Conservation (phyloP, 768 basidiomycete genomes). For the Podaxis rugospora region DNA sequence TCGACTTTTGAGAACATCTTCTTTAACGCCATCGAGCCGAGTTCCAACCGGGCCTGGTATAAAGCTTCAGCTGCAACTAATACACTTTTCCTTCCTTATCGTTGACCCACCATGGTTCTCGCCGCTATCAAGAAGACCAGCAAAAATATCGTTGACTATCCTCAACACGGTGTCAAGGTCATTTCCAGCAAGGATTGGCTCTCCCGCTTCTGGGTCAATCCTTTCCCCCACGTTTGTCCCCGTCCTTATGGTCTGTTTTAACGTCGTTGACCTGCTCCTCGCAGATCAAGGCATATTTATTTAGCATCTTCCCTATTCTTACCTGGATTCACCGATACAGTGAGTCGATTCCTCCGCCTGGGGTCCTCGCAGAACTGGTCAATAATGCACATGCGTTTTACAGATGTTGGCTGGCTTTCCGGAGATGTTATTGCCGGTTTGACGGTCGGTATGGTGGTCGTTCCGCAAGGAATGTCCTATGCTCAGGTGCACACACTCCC, state of each 20-base stretch:
- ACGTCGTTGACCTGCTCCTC: slow-evolving; percentile 6
- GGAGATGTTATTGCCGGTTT: slow-evolving; percentile 89
- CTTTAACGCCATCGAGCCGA: background rate
- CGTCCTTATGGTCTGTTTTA: background rate
- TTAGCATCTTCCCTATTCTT: slow-evolving; percentile 78
- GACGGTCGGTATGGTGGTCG: slow-evolving; percentile 93
- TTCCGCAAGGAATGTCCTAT: slow-evolving; percentile 93
- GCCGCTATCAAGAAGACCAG: slow-evolving; percentile 39
- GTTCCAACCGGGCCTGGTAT: background rate
- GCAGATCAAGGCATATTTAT: slow-evolving; percentile 62
- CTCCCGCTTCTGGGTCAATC: slow-evolving; percentile 33
- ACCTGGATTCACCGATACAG: slow-evolving; percentile 88
- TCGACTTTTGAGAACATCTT: background rate
- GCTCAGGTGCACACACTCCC: slow-evolving; percentile 45
- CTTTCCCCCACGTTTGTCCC: slow-evolving; percentile 45
- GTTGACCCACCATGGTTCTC: slow-evolving; percentile 15
- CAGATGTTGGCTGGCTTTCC: slow-evolving; percentile 74
- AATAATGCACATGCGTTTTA: background rate
- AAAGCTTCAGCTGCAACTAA: background rate
- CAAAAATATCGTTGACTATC: slow-evolving; percentile 57
- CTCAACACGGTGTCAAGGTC: slow-evolving; percentile 55
- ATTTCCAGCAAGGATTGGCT: slow-evolving; percentile 59
- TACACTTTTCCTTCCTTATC: background rate
- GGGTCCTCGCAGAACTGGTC: background rate
- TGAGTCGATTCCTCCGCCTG: slow-evolving; percentile 27